Evolutionary conservation across 192 early-diverging fungal genomes (phyloP), one percentile per base, ranked within the genome.

Genomic region (Gaertneriomyces semiglobifer): DNA sequence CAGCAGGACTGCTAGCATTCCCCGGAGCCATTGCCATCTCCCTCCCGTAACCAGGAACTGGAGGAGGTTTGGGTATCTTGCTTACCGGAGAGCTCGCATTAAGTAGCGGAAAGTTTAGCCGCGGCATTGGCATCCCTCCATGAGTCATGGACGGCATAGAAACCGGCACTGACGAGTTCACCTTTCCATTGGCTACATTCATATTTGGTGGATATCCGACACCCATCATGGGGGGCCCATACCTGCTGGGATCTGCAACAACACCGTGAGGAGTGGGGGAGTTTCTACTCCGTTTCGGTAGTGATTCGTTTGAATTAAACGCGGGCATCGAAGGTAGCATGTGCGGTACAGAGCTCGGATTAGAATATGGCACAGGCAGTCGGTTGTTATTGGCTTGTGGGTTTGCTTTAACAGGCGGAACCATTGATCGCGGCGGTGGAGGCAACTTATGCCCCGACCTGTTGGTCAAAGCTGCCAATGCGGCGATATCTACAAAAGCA

Each of bases 41-140:
- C 4, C 66, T n/a, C 33, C 60, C 60, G 45, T 60, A 68, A 16
- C 19, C 7, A 19, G 20, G 12, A 19, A 50, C 25, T 2, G 66
- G 19, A 7, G 66, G 66, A 16, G 66, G 66, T 38, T 68, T 68
- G 7, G 66, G 66, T 6, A 68, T 47, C 51, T 68, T 68, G 58
- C 66, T 68, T 8, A 68, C 66, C 16, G 66, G 66, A 10, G 66
- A 68, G 40, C 58, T 68, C n/a, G 66, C 66, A 51, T 60, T 68
- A 50, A 60, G 60, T 0, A 50, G 58, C 44, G 66, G 58, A 18
- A 68, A 41, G 2, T 53, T 58, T 56, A 66, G 56, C 44, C 66
- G 18, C 38, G 16, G 46, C 6, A 14, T 40, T 1, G 25, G 9
- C 12, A 38, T 41, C 8, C 40, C 10, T 10, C 56, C 57, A 3